Base-by-base conservation (phyloP, 2,329 filamentous ascomycete species). In the Aspergillus sp. region DNA sequence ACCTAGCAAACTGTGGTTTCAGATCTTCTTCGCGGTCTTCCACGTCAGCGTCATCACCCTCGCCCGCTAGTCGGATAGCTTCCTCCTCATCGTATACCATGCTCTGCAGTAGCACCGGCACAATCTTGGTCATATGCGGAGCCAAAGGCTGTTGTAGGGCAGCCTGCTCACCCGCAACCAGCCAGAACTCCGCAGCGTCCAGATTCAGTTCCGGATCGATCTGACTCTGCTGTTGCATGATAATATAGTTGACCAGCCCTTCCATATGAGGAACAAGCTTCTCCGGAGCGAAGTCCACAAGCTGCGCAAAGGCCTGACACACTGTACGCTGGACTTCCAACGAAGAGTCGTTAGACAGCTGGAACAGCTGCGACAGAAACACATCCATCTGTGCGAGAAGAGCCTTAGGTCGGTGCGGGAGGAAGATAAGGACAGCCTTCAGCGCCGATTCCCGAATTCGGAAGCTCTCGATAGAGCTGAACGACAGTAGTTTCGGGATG, bases 1-100 rank as follows among this genome's bases (percentile, higher is more conserved):
- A 78, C 69, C 91, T 93, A 47, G 93, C 93, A 73, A 98, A 98
- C 53, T 89, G 85, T 5, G 95, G 95, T 72, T 91, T 96, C 69
- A 99, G 90, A 67, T 99, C 95, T 74, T 99, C 86, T 44, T 86
- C 86, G 17, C 89, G 86, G 72, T 99, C 95, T 47, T 99, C 93
- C 60, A 91, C 84, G 15, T 98, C 92, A 43, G 95, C 95, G 71
- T 98, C 93, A 64, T 93, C 89, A 18, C 89, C 90, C 61, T 91
- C 91, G 9, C 87, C 89, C 60, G 93, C 92, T 7, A 98, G 80
- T 50, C 92, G 81, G 34, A 90, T 83, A 65, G 96, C 95, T 64
- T 98, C 95, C 65, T 99, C 95, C 62, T 95, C 91, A 67, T 89
- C 90, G 73, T 98, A 99, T 1, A 98, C 87, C 93, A 99, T 99